phyloP scores from a whole-genome alignment of 768 basidiomycete genomes.

The Leccinum uliginosum region DNA sequence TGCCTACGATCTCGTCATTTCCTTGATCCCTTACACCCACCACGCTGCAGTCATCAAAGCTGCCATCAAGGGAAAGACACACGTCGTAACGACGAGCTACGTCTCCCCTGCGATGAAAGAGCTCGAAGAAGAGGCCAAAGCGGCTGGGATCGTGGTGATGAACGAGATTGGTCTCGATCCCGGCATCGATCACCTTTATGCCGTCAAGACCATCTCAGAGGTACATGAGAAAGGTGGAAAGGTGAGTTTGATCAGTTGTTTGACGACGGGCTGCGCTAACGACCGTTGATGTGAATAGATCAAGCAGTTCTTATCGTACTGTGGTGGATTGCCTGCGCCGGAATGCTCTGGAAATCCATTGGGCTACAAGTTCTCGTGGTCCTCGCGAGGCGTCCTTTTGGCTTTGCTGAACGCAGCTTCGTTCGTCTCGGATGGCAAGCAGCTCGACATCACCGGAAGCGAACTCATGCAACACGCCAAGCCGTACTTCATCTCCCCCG shows the following conservation, averaged over 20 bases:
- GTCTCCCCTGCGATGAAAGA: slow-evolving; percentile 88
- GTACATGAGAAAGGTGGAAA: slow-evolving; percentile 95
- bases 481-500: slow-evolving; percentile 93
- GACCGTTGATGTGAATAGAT: slow-evolving; percentile 42
- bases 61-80: slow-evolving; percentile 74
- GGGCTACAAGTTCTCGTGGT: slow-evolving; percentile 99
- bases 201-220: slow-evolving; percentile 90
- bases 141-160: slow-evolving; percentile 89
- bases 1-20: slow-evolving; percentile 89
- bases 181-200: slow-evolving; percentile 91
- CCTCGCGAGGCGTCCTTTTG: slow-evolving; percentile 90
- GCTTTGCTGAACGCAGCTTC: slow-evolving; percentile 90
- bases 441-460: slow-evolving; percentile 63
- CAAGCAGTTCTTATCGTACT: slow-evolving; percentile 91
- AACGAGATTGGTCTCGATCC: slow-evolving; percentile 99
- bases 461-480: slow-evolving; percentile 89
- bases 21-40: slow-evolving; percentile 92
- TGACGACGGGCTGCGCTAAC: not conserved
- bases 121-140: slow-evolving; percentile 74
- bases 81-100: slow-evolving; percentile 96
- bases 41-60: slow-evolving; percentile 89
- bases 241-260: slow-evolving; percentile 37
- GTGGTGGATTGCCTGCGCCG: slow-evolving; percentile 92
- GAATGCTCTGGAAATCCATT: slow-evolving; percentile 91
- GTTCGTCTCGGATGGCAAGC: slow-evolving; percentile 64